A percentile compares a stretch with the other conserved stretches of the same genome.
Evolutionary conservation across 352 stramenopile genomes (phyloP).

Genomic region (Aphanomyces invadans): DNA sequence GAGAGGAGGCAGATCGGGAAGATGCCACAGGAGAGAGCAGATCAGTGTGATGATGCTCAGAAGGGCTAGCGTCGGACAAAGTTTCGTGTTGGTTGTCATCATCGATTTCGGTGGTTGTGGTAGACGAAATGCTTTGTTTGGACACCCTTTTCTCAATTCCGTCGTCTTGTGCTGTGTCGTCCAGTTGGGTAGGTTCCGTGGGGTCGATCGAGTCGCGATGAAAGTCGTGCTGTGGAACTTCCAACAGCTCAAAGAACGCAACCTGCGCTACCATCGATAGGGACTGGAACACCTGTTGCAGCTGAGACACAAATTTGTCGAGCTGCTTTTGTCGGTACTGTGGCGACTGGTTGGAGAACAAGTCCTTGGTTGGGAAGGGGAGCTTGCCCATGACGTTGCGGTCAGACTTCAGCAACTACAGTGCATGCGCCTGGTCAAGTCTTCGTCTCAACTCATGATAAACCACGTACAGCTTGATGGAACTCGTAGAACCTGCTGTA

Average conservation of each 20-base stretch:
- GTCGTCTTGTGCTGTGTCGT: neutral
- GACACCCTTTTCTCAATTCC: neutral
- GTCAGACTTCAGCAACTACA: slow-evolving; percentile 12
- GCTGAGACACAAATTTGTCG: slow-evolving; percentile 16
- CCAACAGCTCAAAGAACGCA: slow-evolving; percentile 12
- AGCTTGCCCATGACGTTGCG: slow-evolving; percentile 15
- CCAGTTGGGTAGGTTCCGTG: neutral
- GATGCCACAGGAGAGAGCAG: neutral
- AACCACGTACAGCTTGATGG: neutral
- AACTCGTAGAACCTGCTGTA: slow-evolving; percentile 22
- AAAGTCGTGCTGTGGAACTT: slow-evolving; percentile 3
- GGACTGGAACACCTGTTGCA: slow-evolving; percentile 2
- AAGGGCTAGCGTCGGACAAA: neutral
- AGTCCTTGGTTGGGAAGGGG: slow-evolving; percentile 19
- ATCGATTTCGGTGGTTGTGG: slow-evolving; percentile 4
- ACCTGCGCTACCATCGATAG: neutral
- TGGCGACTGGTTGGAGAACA: slow-evolving; percentile 22
- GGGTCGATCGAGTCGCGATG: neutral
- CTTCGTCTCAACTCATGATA: too few species aligned
- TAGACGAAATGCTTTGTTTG: slow-evolving; percentile 11
- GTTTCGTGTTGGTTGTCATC: slow-evolving; percentile 11
- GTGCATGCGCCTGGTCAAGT: too few species aligned
- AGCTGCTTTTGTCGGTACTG: slow-evolving; percentile 13
- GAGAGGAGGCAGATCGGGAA: neutral
- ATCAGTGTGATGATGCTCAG: neutral